Evolutionary conservation across 1,284 basidiomycete genomes (phyloP).

Genomic region (Coniferiporia weirii): DNA sequence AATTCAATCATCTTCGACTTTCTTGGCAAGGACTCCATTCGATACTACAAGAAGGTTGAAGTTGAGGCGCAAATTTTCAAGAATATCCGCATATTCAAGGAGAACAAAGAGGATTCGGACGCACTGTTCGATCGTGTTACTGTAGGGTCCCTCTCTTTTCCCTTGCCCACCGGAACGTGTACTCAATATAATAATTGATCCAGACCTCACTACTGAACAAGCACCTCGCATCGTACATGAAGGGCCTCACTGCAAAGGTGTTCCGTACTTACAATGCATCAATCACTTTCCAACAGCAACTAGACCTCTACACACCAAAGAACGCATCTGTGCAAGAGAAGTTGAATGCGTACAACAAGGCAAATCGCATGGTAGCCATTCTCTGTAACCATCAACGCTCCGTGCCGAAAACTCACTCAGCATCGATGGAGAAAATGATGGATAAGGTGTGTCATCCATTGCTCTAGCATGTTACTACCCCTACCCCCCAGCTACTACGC

Average conservation of each 20-base stretch:
- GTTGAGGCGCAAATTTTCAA: slow-evolving; percentile 89
- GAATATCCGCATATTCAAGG: slow-evolving; percentile 86
- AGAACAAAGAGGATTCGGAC: slow-evolving; percentile 85
- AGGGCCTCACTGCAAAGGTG: slow-evolving; percentile 93
- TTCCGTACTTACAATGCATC: slow-evolving; percentile 99
- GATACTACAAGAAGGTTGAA: slow-evolving; percentile 87
- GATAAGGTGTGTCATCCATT: slow-evolving; percentile 70
- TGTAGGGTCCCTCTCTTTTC: slow-evolving; percentile 43
- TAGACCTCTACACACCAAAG: slow-evolving; percentile 71
- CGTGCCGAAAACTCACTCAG: slow-evolving; percentile 86
- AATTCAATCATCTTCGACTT: slow-evolving; percentile 91
- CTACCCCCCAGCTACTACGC: too few species aligned
- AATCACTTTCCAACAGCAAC: slow-evolving; percentile 85
- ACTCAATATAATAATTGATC: slow-evolving; percentile 4
- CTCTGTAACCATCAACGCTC: slow-evolving; percentile 97
- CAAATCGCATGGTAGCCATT: slow-evolving; percentile 92
- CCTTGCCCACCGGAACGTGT: neutral
- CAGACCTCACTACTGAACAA: slow-evolving; percentile 86
- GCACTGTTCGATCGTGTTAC: slow-evolving; percentile 91
- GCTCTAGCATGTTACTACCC: neutral
- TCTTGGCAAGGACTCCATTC: slow-evolving; percentile 95
- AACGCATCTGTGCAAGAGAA: slow-evolving; percentile 84
- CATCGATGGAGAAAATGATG: slow-evolving; percentile 87
- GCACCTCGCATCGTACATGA: slow-evolving; percentile 88
- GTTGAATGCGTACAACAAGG: slow-evolving; percentile 91